These are phyloP conservation scores for Metarhizium brunneum DNA, from an alignment of 2,329 filamentous ascomycete species.

Conservation along the genomic window DNA sequence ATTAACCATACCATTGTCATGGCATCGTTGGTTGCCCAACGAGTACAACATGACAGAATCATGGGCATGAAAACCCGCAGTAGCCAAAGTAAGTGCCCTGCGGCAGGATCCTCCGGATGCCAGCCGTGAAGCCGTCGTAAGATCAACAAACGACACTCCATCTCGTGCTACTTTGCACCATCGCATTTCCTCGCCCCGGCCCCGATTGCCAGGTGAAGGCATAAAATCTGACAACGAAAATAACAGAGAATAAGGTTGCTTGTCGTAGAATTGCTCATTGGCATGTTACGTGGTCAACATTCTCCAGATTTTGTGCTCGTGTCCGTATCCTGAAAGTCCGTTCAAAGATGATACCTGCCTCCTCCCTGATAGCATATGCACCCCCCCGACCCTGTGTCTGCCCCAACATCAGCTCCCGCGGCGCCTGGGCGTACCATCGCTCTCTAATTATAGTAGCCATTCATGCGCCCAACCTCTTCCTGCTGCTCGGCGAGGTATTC, in stretches of 20 bases:
- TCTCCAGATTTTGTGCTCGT: constrained; percentile 2
- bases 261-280: background rate
- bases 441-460: constrained; percentile 29
- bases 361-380: background rate
- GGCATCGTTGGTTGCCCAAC: background rate
- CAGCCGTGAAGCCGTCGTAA: background rate
- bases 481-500: constrained; percentile 24
- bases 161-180: background rate
- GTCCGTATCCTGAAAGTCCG: constrained; percentile 14
- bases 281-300: constrained; percentile 1
- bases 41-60: background rate
- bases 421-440: constrained; percentile 12
- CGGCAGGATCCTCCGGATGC: background rate
- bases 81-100: background rate
- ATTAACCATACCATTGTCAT: background rate
- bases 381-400: background rate
- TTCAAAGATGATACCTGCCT: background rate
- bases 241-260: background rate
- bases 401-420: constrained; percentile 10
- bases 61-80: background rate
- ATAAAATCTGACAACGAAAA: background rate
- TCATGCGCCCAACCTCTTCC: constrained; percentile 16
- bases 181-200: background rate
- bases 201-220: background rate
- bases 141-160: background rate